phyloP scores from a whole-genome alignment of 345 rosid genomes.

The Ailanthus altissimus region DNA sequence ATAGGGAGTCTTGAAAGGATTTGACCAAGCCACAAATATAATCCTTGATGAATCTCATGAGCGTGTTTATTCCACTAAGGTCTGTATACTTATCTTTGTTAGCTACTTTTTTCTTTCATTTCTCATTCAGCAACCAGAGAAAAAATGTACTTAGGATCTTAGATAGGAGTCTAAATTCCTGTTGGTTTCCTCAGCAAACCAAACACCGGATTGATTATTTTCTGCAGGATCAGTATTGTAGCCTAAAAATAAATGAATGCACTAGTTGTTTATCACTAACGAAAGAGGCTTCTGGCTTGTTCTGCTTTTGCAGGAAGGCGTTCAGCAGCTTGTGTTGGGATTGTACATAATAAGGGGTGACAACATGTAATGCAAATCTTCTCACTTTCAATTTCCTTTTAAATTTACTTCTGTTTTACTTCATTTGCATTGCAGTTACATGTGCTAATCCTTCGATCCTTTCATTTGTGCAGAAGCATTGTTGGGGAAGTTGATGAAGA shows the following conservation, averaged over 20 bases:
- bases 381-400: slow-evolving; percentile 3
- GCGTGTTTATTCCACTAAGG: slow-evolving; percentile 90
- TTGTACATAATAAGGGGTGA: slow-evolving; percentile 97
- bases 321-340: slow-evolving; percentile 87
- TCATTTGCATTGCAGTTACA: too few species aligned
- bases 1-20: slow-evolving; percentile 78
- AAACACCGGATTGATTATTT: neutral
- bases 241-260: neutral
- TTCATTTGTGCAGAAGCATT: slow-evolving; percentile 62
- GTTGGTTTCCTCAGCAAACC: neutral
- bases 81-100: slow-evolving; percentile 16
- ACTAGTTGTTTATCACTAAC: neutral
- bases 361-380: slow-evolving; percentile 62
- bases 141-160: neutral
- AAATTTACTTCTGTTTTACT: neutral
- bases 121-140: neutral
- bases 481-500: slow-evolving; percentile 93
- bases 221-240: neutral
- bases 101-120: neutral
- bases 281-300: neutral
- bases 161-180: neutral
- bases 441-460: neutral
- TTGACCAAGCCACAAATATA: slow-evolving; percentile 90
- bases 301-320: slow-evolving; percentile 75
- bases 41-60: slow-evolving; percentile 93